Percentiles rank a stretch among this genome's conserved stretches.
These are phyloP conservation scores for Solanum hybrid DNA, from an alignment of 305 asterid species.

Conservation along the genomic window DNA sequence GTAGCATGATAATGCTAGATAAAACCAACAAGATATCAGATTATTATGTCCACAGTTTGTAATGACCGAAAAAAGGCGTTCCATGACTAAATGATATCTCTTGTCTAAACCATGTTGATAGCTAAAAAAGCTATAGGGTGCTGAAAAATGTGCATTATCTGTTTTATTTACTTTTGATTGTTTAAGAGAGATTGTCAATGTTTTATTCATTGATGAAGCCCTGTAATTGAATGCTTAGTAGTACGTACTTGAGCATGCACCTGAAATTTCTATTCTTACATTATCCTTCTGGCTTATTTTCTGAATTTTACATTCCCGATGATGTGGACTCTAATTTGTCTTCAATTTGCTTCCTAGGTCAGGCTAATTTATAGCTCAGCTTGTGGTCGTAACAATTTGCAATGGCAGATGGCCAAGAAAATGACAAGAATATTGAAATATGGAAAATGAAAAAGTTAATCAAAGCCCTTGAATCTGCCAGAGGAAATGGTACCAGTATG, in stretches of 20 bases:
- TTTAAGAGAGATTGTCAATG: neutral
- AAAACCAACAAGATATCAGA: neutral
- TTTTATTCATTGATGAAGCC: neutral
- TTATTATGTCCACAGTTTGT: neutral
- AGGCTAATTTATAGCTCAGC: constrained; percentile 7
- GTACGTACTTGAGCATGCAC: neutral
- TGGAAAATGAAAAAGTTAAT: constrained; percentile 38
- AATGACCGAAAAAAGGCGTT: neutral
- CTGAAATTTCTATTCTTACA: neutral
- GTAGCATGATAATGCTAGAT: neutral
- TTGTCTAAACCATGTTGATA: neutral
- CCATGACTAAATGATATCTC: neutral
- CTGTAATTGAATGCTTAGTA: neutral
- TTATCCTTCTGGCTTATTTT: neutral
- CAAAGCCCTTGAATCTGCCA: constrained; percentile 29
- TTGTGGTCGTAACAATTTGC: neutral
- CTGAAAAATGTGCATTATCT: neutral
- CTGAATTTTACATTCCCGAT: neutral
- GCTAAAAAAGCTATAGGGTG: neutral
- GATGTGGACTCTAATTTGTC: neutral
- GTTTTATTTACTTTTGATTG: neutral
- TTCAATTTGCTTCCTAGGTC: constrained; percentile 7
- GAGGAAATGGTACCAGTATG: constrained; percentile 42
- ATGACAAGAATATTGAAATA: constrained; percentile 34
- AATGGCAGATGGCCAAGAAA: constrained; percentile 29